A percentile compares a stretch with the other conserved stretches of the same genome.
Evolutionary conservation across 192 early-diverging fungal genomes (phyloP).

Genomic region (Chytriomyces hyalinus): DNA sequence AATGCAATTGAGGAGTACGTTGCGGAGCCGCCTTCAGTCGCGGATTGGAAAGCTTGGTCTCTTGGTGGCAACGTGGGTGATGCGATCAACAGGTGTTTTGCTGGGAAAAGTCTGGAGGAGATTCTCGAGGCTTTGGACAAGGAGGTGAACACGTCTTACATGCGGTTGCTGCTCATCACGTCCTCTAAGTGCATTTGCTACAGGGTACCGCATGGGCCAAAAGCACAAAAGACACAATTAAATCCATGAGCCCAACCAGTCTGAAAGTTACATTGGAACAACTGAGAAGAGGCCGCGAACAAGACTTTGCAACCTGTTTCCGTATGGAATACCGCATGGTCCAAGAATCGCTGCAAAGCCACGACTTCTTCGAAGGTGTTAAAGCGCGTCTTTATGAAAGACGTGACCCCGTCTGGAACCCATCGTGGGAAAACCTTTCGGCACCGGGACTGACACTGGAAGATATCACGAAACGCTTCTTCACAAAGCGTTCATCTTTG

Average conservation of each 20-base stretch:
- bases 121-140: conserved; percentile 81
- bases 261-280: conserved; percentile 86
- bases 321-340: conserved; percentile 80
- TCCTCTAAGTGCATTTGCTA: neutral
- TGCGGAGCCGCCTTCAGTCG: conserved; percentile 44
- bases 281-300: conserved; percentile 69
- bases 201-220: conserved; percentile 63
- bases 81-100: conserved; percentile 86
- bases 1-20: conserved; percentile 90
- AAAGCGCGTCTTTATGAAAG: conserved; percentile 76
- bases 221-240: conserved; percentile 66
- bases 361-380: conserved; percentile 90
- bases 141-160: conserved; percentile 49
- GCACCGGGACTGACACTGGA: conserved; percentile 11
- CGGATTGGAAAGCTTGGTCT: conserved; percentile 47
- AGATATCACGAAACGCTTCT: conserved; percentile 40
- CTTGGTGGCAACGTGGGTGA: conserved; percentile 47
- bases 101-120: conserved; percentile 75
- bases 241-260: conserved; percentile 80
- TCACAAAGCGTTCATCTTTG: neutral
- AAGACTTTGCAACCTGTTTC: conserved; percentile 80
- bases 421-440: conserved; percentile 49
- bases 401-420: conserved; percentile 74
- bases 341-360: conserved; percentile 71
- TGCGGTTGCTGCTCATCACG: conserved; percentile 4